These are phyloP conservation scores for Solanum virginianum DNA, from an alignment of 257 asterid species.

Conservation along the genomic window DNA sequence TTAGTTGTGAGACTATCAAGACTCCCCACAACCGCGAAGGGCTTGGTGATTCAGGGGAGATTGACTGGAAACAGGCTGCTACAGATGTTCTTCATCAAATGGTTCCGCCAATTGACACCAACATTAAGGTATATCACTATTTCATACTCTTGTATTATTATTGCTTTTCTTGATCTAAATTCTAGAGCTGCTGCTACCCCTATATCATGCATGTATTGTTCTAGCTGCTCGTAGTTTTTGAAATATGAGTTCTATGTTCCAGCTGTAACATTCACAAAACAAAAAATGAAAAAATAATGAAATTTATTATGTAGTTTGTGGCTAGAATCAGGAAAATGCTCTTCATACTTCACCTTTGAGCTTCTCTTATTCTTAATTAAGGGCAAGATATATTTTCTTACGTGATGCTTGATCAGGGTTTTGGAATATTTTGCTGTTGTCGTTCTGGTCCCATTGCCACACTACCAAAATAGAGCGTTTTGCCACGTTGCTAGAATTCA, in stretches of 20 bases:
- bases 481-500: neutral
- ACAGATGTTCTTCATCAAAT: conserved; percentile 13
- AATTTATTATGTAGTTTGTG: neutral
- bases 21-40: neutral
- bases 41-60: conserved; percentile 6
- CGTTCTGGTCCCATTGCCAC: neutral
- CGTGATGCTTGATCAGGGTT: neutral
- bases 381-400: neutral
- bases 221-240: neutral
- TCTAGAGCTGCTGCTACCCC: neutral
- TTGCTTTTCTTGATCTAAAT: neutral
- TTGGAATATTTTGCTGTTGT: neutral
- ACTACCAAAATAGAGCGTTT: neutral
- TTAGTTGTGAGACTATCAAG: conserved; percentile 4
- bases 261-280: neutral
- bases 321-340: neutral
- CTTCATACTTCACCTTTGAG: neutral
- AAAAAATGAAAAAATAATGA: neutral
- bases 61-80: conserved; percentile 26
- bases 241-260: neutral
- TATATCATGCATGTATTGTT: neutral
- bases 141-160: neutral
- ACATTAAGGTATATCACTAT: conserved; percentile 18
- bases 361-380: neutral
- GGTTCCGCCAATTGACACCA: conserved; percentile 27